These are phyloP conservation scores for Mucor velutinosus DNA, from an alignment of 371 early-diverging fungal species.

Conservation along the genomic window DNA sequence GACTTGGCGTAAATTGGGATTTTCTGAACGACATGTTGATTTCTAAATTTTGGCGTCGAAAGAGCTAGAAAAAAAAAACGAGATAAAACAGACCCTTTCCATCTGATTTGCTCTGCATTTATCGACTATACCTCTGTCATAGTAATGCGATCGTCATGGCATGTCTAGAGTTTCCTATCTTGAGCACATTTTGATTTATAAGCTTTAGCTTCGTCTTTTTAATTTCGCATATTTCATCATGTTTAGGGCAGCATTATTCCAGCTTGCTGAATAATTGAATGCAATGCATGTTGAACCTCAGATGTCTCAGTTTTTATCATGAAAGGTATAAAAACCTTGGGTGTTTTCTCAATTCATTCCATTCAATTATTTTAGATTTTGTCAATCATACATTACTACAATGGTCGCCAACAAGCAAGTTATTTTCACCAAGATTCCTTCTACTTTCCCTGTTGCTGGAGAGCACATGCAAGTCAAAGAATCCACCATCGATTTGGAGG, in stretches of 20 bases:
- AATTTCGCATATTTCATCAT: neutral
- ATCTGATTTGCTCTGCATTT: neutral
- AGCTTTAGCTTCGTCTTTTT: neutral
- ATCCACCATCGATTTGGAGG: conserved; percentile 49
- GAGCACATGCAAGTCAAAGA: conserved; percentile 53
- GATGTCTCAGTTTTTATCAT: neutral
- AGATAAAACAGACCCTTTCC: neutral
- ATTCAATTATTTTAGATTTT: neutral
- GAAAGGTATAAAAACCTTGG: neutral
- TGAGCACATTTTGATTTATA: neutral
- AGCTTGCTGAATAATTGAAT: neutral
- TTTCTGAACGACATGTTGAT: neutral
- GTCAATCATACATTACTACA: neutral
- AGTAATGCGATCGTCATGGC: neutral
- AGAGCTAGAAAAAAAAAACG: neutral
- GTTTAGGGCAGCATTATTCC: neutral
- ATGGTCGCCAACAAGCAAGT: conserved; percentile 41
- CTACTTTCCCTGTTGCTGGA: conserved; percentile 39
- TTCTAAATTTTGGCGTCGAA: neutral
- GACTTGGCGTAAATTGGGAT: neutral
- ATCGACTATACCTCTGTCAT: neutral
- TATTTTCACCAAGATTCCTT: conserved; percentile 46
- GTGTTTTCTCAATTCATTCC: neutral
- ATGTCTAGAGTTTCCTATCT: neutral
- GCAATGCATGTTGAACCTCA: neutral